A percentile compares a stretch with the other conserved stretches of the same genome.
phyloP scores from a whole-genome alignment of 2,329 filamentous ascomycete species.

The Akanthomyces lecanii region DNA sequence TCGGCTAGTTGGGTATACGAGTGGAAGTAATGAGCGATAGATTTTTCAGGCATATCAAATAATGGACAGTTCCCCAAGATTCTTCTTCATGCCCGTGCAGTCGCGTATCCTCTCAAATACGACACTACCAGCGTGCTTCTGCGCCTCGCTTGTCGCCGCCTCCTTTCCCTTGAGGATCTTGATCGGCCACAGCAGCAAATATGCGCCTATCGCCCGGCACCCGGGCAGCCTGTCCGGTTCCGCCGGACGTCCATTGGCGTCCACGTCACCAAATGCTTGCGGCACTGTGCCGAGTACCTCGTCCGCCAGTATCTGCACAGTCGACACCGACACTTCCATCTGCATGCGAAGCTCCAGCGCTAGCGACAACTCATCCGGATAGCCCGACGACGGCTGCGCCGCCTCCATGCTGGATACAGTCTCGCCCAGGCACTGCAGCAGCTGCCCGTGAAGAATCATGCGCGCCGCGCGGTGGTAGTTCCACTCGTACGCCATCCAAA shows the following conservation, averaged over 20 bases:
- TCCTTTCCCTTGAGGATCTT: constrained; percentile 30
- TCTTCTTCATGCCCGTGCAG: constrained; percentile 35
- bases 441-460: constrained; percentile 34
- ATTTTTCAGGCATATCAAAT: constrained; percentile 18
- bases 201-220: constrained; percentile 33
- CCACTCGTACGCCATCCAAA: constrained; percentile 40
- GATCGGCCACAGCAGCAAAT: constrained; percentile 37
- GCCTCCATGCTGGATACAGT: not conserved
- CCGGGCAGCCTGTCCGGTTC: constrained; percentile 24
- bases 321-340: constrained; percentile 21
- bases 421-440: constrained; percentile 27
- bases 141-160: constrained; percentile 23
- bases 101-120: constrained; percentile 37
- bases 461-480: constrained; percentile 37
- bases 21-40: not conserved
- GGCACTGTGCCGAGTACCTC: constrained; percentile 35
- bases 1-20: not conserved
- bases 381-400: too few relatives aligned
- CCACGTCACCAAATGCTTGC: constrained; percentile 34
- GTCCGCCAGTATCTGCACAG: constrained; percentile 29
- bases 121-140: constrained; percentile 26
- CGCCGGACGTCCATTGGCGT: not conserved
- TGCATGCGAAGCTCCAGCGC: not conserved
- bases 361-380: not conserved
- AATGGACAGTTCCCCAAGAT: constrained; percentile 28